Conservation (phyloP, 306 rosid species). For the Begonia fuchsioides region DNA sequence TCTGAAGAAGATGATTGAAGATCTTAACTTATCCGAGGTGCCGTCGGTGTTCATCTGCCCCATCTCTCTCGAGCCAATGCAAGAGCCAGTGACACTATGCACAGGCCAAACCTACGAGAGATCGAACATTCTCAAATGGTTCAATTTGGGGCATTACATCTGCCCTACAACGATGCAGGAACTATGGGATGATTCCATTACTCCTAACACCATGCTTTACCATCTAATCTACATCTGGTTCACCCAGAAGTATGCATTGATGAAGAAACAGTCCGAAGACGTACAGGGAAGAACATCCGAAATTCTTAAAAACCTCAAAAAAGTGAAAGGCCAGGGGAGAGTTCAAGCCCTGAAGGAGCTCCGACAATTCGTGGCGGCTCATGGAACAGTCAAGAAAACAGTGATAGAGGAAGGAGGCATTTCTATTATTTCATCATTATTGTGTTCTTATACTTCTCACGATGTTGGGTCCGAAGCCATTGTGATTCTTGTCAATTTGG, state of each 20-base stretch:
- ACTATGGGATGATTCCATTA: conserved; percentile 64
- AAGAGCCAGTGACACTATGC: conserved; percentile 74
- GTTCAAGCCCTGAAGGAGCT: conserved; percentile 51
- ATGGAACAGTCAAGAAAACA: conserved; percentile 24
- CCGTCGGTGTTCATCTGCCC: conserved; percentile 72
- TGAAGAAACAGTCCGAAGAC: conserved; percentile 56
- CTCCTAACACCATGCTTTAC: conserved; percentile 45
- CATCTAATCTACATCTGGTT: conserved; percentile 56
- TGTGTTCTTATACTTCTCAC: conserved; percentile 71
- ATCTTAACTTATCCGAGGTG: conserved; percentile 44
- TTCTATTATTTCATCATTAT: conserved; percentile 27
- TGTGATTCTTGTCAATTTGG: conserved; percentile 55
- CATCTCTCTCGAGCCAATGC: conserved; percentile 68
- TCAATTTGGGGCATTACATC: conserved; percentile 53
- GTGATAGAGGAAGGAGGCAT: conserved; percentile 33
- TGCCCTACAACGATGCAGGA: conserved; percentile 87
- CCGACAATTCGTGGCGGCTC: conserved; percentile 24
- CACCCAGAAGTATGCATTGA: conserved; percentile 31
- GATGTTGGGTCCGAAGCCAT: conserved; percentile 67
- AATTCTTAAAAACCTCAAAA: conserved; percentile 37
- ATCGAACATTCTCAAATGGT: conserved; percentile 62
- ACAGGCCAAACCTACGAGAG: conserved; percentile 86
- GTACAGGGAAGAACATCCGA: conserved; percentile 48
- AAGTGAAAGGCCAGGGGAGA: conserved; percentile 64
- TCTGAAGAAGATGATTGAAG: conserved; percentile 47